Base-by-base conservation (phyloP, 495 filamentous ascomycete species). In the Penicillium dipodomyicola region DNA sequence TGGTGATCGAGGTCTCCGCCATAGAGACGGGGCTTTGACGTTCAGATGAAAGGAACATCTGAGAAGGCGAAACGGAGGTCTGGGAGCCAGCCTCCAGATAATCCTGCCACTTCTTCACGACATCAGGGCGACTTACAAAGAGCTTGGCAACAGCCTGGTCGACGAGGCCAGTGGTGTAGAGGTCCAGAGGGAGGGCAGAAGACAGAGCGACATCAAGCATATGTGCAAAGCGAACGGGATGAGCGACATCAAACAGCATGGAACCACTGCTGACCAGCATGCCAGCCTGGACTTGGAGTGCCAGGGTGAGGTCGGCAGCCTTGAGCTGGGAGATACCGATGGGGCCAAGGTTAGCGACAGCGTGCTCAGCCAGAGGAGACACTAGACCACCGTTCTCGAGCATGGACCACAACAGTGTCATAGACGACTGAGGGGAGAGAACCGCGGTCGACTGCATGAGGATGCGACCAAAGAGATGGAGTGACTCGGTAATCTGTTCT, bases 401-500 rank as follows among this genome's bases (percentile, higher is more conserved):
- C 90, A 97, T 95, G 64, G 84, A 89, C 72, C 83, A 80, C 7
- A 91, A 71, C 39, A 87, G 72, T 52, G 80, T 79, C 77, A 86
- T 82, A 59, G 72, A 79, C 39, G 82, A 79, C 49, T 77, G 70
- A 23, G 82, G 67, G 7, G 82, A 78, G 42, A 82, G 69, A n/a
- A 78, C 59, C 48, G 76, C 69, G 41, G 67, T 72, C 45, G 72
- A 73, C 64, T 76, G 76, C 39, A 76, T 68, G 50, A 87, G 70
- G 56, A 83, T 76, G 12, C 72, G 74, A 46, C 79, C 82, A 49
- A 96, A 83, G 61, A 96, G 87, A 62, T 93, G 87, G 51, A 89
- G 78, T 17, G 85, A 89, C 67, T 97, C 93, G 62, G 96, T 93
- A 47, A 96, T 87, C 71, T 92, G 86, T 60, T 93, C 91, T 29